Conservation (phyloP, 305 asterid genomes). For the Plantago coronopus region DNA sequence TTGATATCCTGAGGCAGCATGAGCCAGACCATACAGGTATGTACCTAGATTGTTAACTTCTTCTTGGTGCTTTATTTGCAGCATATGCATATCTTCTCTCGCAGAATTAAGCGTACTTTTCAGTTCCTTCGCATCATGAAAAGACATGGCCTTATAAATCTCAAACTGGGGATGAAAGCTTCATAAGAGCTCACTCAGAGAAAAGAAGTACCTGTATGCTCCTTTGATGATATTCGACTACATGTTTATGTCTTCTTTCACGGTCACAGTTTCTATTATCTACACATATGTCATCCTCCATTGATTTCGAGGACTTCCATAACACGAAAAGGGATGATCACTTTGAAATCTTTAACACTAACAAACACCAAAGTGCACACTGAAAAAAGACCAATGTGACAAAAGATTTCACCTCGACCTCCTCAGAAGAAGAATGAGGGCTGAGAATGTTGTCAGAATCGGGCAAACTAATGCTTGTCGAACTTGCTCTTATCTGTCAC, state of each 20-base stretch:
- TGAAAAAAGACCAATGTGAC: conserved; percentile 16
- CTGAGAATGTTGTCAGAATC: conserved; percentile 19
- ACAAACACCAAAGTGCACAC: conserved; percentile 24
- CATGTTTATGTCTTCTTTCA: conserved; percentile 31
- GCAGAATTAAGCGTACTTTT: conserved; percentile 53
- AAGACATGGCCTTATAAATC: conserved; percentile 16
- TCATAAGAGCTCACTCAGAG: conserved; percentile 1
- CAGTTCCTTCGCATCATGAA: conserved; percentile 41
- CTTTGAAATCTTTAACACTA: neutral
- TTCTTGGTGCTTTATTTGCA: conserved; percentile 61
- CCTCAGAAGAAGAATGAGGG: conserved; percentile 18
- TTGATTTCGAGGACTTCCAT: conserved; percentile 30
- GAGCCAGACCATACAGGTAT: conserved; percentile 56
- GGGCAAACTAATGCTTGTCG: conserved; percentile 22
- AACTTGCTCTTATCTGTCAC: conserved; percentile 37
- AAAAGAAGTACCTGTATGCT: conserved; percentile 50
- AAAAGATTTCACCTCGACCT: conserved; percentile 29
- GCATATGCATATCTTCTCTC: conserved; percentile 49
- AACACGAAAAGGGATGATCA: conserved; percentile 16
- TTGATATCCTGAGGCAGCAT: conserved; percentile 73
- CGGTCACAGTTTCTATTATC: conserved; percentile 22
- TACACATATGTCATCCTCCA: conserved; percentile 20
- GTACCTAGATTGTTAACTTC: conserved; percentile 69
- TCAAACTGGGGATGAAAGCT: conserved; percentile 10
- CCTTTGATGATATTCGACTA: conserved; percentile 53